phyloP scores from a whole-genome alignment of 2,329 filamentous ascomycete species.

The Fusarium palustre region DNA sequence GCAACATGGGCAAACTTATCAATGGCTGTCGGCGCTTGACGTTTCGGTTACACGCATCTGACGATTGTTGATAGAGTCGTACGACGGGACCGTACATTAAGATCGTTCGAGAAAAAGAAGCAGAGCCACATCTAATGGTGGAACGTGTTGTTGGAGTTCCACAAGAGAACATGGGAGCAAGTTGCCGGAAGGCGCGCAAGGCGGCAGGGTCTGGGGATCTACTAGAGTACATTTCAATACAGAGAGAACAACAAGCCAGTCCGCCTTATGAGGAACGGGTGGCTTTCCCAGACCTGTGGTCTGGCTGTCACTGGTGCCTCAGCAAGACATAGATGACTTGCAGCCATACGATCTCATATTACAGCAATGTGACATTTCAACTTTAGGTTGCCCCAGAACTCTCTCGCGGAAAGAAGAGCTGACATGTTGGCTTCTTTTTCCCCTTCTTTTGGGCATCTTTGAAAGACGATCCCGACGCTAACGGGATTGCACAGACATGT shows the following conservation, averaged over 20 bases:
- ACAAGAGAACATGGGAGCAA: conserved; percentile 7
- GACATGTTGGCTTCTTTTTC: conserved; percentile 7
- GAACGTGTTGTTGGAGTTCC: conserved; percentile 27
- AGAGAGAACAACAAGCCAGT: conserved; percentile 9
- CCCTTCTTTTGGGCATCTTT: conserved; percentile 22
- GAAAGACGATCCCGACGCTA: conserved; percentile 34
- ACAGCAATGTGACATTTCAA: conserved; percentile 38
- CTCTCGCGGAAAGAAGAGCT: conserved; percentile 5
- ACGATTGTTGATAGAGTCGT: conserved; percentile 25
- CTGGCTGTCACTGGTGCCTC: conserved; percentile 15
- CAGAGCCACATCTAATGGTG: conserved; percentile 36
- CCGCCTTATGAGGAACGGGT: conserved; percentile 19
- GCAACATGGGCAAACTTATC: conserved; percentile 17
- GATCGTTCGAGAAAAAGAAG: conserved; percentile 45
- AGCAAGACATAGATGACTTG: conserved; percentile 43
- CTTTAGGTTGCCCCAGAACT: conserved; percentile 15
- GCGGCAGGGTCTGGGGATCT: conserved; percentile 6
- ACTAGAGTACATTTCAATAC: conserved; percentile 19
- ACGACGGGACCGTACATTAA: conserved; percentile 28
- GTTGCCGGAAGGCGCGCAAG: conserved; percentile 20
- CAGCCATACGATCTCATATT: conserved; percentile 42
- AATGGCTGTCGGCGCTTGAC: conserved; percentile 24
- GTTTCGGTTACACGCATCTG: conserved; percentile 26
- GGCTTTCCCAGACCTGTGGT: conserved; percentile 38
- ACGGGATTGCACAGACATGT: conserved; percentile 32